These are phyloP conservation scores for Aristolochia contorta DNA, from an alignment of 164 flowering plant species.

Conservation along the genomic window DNA sequence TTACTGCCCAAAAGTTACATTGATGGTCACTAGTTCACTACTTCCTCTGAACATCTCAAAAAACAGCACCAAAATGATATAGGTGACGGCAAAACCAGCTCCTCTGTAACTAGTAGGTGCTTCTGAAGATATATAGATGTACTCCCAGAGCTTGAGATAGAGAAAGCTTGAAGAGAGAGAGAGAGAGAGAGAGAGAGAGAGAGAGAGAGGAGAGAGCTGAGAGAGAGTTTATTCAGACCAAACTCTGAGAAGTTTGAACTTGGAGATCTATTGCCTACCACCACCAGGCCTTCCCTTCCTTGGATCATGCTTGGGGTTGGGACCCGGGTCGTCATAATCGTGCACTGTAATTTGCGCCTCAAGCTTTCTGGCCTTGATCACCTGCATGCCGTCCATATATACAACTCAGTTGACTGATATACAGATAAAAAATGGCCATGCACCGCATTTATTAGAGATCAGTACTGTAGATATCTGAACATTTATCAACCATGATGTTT, in stretches of 20 bases:
- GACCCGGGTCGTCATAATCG: conserved; percentile 22
- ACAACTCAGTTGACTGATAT: not conserved
- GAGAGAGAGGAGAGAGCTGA: not conserved
- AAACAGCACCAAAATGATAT: too few relatives aligned
- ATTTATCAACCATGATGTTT: not conserved
- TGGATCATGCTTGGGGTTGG: conserved; percentile 17
- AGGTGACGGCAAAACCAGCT: too few relatives aligned
- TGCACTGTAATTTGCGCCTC: not conserved
- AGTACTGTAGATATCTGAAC: not conserved
- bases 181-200: not conserved
- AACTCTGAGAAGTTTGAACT: not conserved
- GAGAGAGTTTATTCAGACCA: not conserved
- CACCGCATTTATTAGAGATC: not conserved
- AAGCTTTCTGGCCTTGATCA: conserved; percentile 18
- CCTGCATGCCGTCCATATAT: not conserved
- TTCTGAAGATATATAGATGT: not conserved
- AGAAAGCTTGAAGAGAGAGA: not conserved
- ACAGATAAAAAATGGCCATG: not conserved
- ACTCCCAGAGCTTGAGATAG: not conserved
- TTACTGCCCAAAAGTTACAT: too few relatives aligned
- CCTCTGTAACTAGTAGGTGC: not conserved
- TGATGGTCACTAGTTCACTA: too few relatives aligned
- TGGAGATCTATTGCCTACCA: conserved; percentile 4
- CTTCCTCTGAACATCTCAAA: too few relatives aligned
- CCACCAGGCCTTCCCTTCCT: conserved; percentile 13